Evolutionary conservation across 1,284 basidiomycete species (phyloP), one percentile per base, ranked within the genome.

Genomic region (Boletus smithii): DNA sequence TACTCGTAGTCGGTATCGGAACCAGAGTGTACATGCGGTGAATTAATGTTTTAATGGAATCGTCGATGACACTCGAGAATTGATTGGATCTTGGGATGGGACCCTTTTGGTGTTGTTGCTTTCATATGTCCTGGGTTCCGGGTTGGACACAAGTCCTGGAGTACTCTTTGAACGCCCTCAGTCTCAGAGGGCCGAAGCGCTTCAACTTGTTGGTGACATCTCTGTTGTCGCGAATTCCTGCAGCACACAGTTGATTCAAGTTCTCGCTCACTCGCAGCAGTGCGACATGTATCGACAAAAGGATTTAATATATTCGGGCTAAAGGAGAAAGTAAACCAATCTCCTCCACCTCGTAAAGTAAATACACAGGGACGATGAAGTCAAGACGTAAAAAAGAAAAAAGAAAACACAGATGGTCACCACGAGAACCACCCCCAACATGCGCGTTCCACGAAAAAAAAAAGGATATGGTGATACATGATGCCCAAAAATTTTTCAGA

Each of bases 401-500:
- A 11, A 17, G 5, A 13, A 40, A n/a, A 14, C 29, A 40, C 32
- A 36, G 9, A 31, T 49, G 7, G 16, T 41, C 22, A 54, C 37
- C 24, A 49, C 29, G 5, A 17, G 18, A 29, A 47, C 17, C 29
- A 14, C 8, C 16, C 22, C 8, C 22, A 4, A 26, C 14, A 30
- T 20, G n/a, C 20, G 5, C 8, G 18, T 33, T 23, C 33, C 22
- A 23, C 22, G 20, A 27, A 39, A 40, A n/a, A 22, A 22, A 34
- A 24, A 17, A 14, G 34, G 34, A 47, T 36, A 42, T 49, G 17
- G 18, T 42, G 32, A 14, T 42, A 50, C 40, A 40, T 18, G 7
- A 29, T 27, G 45, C 16, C 40, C 11, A 46, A 53, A 5, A 33
- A 9, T 8, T 26, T 8, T 17, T 55, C 65, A 89, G 66, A 89